Evolutionary conservation across 2,329 filamentous ascomycete species (phyloP).

Genomic region (Sclerotinia nivalis): DNA sequence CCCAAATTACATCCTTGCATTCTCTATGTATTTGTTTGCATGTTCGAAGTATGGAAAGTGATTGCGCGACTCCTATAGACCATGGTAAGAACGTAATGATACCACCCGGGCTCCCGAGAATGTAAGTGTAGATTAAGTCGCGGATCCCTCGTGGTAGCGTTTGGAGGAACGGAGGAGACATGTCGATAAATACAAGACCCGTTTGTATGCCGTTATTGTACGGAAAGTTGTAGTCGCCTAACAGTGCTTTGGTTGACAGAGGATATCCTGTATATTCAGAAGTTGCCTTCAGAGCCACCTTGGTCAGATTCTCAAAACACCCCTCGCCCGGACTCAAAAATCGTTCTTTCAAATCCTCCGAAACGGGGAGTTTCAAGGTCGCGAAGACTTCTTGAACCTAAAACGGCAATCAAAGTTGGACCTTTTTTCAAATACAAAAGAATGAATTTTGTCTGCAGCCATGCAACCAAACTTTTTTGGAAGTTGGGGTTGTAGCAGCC

Average conservation of each 20-base stretch:
- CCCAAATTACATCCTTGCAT: conserved; percentile 39
- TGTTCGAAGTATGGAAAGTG: conserved; percentile 36
- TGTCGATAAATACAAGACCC: conserved; percentile 3
- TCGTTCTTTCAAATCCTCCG: neutral
- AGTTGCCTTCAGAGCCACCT: neutral
- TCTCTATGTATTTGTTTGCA: conserved; percentile 39
- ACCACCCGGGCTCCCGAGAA: conserved; percentile 33
- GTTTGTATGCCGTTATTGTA: neutral
- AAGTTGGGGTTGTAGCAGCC: neutral
- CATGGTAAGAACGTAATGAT: conserved; percentile 35
- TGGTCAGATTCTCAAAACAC: neutral
- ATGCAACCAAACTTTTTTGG: neutral
- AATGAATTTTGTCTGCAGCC: neutral
- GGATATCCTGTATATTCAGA: neutral
- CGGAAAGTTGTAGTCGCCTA: neutral
- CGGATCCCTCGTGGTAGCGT: conserved; percentile 38
- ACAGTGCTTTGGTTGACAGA: neutral
- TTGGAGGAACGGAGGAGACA: conserved; percentile 33
- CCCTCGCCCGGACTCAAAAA: neutral
- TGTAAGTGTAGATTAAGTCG: conserved; percentile 38
- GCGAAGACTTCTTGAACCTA: neutral
- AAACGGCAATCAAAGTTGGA: neutral
- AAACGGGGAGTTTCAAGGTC: neutral
- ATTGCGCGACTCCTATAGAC: conserved; percentile 34
- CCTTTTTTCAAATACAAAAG: neutral